phyloP scores from a whole-genome alignment of 306 rosid species.

The Mimosa pudica region DNA sequence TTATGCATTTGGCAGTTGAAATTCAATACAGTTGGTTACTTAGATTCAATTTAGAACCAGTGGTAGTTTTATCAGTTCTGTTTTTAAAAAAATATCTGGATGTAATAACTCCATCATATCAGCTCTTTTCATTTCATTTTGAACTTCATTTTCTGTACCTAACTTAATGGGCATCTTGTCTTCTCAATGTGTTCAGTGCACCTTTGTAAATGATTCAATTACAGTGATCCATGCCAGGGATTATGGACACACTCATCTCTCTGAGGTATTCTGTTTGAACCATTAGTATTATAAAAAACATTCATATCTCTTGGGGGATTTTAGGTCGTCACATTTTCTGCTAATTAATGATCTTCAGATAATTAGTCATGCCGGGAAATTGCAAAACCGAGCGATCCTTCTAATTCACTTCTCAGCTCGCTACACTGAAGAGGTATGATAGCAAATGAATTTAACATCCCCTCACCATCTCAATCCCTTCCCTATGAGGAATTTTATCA shows the following conservation, averaged over 20 bases:
- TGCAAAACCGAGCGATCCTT: constrained; percentile 81
- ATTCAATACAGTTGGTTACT: background rate
- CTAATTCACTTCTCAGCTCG: constrained; percentile 94
- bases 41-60: background rate
- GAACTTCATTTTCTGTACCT: background rate
- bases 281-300: background rate
- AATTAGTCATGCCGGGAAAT: constrained; percentile 60
- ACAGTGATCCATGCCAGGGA: constrained; percentile 84
- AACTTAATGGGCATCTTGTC: background rate
- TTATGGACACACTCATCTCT: constrained; percentile 84
- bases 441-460: constrained; percentile 15
- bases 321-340: constrained; percentile 10
- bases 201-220: constrained; percentile 68
- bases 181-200: constrained; percentile 53
- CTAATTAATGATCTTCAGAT: constrained; percentile 53
- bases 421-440: constrained; percentile 60
- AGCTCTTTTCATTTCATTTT: background rate
- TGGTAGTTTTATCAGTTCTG: background rate
- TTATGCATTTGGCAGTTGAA: background rate
- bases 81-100: background rate
- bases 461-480: constrained; percentile 6
- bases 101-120: background rate
- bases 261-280: constrained; percentile 57
- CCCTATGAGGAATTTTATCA: background rate
- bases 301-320: background rate